Evolutionary conservation across 441 rosid genomes (phyloP).

Genomic region (Gossypium laxum): DNA sequence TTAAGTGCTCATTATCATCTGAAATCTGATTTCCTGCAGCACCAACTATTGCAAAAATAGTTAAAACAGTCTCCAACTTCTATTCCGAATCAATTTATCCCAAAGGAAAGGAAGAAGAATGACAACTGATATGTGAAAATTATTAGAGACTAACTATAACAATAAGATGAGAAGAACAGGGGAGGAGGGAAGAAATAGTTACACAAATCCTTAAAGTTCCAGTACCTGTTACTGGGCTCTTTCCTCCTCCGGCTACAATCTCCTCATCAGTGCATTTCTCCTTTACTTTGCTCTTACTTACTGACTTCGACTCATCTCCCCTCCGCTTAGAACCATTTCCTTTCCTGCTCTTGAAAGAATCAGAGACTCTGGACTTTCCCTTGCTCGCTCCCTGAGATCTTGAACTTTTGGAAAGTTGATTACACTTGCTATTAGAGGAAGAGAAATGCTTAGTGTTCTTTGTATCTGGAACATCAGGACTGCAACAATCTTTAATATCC

Average conservation of each 20-base stretch:
- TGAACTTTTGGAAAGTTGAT: slow-evolving; percentile 22
- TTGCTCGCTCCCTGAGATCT: slow-evolving; percentile 41
- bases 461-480: slow-evolving; percentile 23
- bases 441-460: slow-evolving; percentile 19
- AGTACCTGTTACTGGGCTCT: slow-evolving; percentile 44
- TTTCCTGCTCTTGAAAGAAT: slow-evolving; percentile 33
- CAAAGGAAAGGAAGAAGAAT: not conserved
- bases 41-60: slow-evolving; percentile 19
- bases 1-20: slow-evolving; percentile 25
- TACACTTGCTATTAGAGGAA: slow-evolving; percentile 34
- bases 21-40: slow-evolving; percentile 33
- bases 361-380: slow-evolving; percentile 41
- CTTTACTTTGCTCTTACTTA: slow-evolving; percentile 27
- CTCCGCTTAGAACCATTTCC: slow-evolving; percentile 27
- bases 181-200: slow-evolving; percentile 8
- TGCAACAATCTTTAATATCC: slow-evolving; percentile 20
- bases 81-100: not conserved
- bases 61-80: not conserved
- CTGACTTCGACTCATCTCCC: slow-evolving; percentile 31
- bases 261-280: slow-evolving; percentile 28
- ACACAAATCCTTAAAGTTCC: not conserved
- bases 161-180: slow-evolving; percentile 2
- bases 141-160: not conserved
- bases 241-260: slow-evolving; percentile 27
- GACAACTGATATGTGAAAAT: not conserved